Evolutionary conservation across 169 alveolate genomes (phyloP).

Genomic region (Plasmodium coatneyi): DNA sequence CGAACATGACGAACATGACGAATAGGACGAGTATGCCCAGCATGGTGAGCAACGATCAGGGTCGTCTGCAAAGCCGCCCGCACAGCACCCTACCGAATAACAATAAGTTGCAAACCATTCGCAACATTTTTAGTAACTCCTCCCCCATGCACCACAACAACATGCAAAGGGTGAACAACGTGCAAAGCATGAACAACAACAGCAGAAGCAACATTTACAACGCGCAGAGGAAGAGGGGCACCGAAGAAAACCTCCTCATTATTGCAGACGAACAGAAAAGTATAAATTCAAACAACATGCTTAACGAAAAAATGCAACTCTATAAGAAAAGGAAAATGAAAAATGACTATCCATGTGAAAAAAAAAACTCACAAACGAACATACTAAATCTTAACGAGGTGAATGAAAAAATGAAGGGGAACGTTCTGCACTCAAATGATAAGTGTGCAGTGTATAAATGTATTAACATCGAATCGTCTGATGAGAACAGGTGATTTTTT

Average conservation of each 20-base stretch:
- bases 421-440: not conserved
- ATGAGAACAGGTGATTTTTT: constrained; percentile 11
- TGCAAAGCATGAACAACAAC: not conserved
- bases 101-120: not conserved
- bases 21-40: not conserved
- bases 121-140: not conserved
- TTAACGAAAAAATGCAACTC: constrained; percentile 31
- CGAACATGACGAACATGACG: not conserved
- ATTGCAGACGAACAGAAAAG: constrained; percentile 18
- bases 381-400: constrained; percentile 8
- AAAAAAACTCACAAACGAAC: not conserved
- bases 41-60: not conserved
- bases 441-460: not conserved
- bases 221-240: constrained; percentile 6
- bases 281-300: not conserved
- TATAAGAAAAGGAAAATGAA: constrained; percentile 51
- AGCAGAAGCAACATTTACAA: not conserved
- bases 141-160: not conserved
- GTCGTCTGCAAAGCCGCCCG: not conserved
- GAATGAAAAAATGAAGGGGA: constrained; percentile 22
- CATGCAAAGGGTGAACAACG: not conserved
- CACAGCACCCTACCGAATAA: not conserved
- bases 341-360: constrained; percentile 10
- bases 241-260: constrained; percentile 12
- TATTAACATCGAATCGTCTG: constrained; percentile 28